phyloP scores from a whole-genome alignment of 306 rosid genomes.

The Biancaea sappan region DNA sequence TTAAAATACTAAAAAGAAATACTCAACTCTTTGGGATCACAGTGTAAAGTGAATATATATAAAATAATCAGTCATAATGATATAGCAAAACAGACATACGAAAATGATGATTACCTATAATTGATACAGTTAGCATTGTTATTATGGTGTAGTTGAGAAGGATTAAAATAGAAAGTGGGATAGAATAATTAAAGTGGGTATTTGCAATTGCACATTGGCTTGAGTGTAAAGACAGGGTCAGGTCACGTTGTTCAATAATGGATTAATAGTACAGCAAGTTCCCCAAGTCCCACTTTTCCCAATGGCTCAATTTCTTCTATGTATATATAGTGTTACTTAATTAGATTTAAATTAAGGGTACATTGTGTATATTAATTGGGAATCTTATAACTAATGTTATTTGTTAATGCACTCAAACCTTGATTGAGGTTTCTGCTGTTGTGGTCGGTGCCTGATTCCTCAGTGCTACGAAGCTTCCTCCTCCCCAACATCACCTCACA shows the following conservation, averaged over 20 bases:
- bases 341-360: conserved; percentile 40
- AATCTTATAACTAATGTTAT: no score
- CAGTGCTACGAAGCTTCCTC: conserved; percentile 62
- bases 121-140: conserved; percentile 3
- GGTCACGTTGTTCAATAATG: conserved; percentile 72
- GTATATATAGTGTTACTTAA: no score
- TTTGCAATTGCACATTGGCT: conserved; percentile 74
- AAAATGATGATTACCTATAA: conserved; percentile 38
- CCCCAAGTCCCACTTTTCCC: conserved; percentile 1
- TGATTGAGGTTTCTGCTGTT: conserved; percentile 27
- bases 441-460: conserved; percentile 70
- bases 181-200: conserved; percentile 26
- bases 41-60: no score
- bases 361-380: conserved; percentile 20
- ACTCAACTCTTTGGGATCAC: no score
- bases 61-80: neutral
- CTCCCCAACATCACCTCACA: no score
- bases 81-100: conserved; percentile 12
- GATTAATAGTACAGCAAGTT: conserved; percentile 19
- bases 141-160: neutral
- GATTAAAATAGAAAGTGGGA: conserved; percentile 24
- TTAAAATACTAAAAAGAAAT: no score
- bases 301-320: no score
- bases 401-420: no score
- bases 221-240: conserved; percentile 67